Base-by-base conservation (phyloP, 2,329 filamentous ascomycete genomes). In the Stagonosporopsis vannaccii region DNA sequence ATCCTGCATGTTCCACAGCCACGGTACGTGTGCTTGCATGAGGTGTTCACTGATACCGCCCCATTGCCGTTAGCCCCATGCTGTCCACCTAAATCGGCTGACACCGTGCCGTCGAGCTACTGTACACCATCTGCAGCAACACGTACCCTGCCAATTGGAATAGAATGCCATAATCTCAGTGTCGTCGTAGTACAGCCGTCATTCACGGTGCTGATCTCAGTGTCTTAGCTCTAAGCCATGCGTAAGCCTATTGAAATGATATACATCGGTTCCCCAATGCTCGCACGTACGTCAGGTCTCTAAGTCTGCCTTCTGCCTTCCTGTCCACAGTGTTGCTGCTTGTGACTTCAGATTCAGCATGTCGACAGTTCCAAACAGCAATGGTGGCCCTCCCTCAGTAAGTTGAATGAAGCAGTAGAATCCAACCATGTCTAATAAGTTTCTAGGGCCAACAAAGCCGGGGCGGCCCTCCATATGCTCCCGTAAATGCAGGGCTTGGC, bases 391-490 rank as follows among this genome's bases (percentile, higher is more conserved):
- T 35, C 30, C 58, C 41, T 30, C 50, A 37, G 62, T 64, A 44
- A 56, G 62, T 58, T 19, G 4, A 15, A 13, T 4, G n/a, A 25
- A 6, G 35, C 33, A n/a, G 13, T 19, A 30, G 17, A 8, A 2
- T 8, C 33, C 15, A 4, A 6, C 17, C 3, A 36, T 15, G 33
- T 41, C 35, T 66, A 17, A 62, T 58, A 50, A 19, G 59, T 40
- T 54, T 32, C 17, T 41, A 63, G 43, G 45, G 25, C 22, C 56
- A 66, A 60, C 48, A 49, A 25, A 22, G 45, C 13, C 52, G 44
- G 39, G 47, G 44, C 46, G 56, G 59, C n/a, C 66, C 71, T 56
- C 73, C 73, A 43, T 75, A 73, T 62, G 49, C 72, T 23, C 71
- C 72, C 20, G 44, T 39, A 30, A 61, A 66, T 45, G 58, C 60